A percentile compares a stretch with the other conserved stretches of the same genome.
These are phyloP conservation scores for Paracoccidioides brasiliensis DNA, from an alignment of 2,329 filamentous ascomycete genomes.

Conservation along the genomic window DNA sequence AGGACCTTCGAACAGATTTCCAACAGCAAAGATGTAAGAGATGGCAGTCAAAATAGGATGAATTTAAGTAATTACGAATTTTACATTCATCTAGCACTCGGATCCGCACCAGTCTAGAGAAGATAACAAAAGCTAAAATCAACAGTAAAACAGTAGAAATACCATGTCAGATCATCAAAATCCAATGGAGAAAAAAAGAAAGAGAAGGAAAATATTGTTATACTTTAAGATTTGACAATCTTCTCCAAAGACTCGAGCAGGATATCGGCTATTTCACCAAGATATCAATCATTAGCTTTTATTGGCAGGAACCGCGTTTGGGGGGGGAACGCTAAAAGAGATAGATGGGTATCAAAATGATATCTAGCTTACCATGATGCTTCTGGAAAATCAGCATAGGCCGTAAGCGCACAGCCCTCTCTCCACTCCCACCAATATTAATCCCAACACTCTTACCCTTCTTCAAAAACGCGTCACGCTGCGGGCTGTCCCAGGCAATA, in stretches of 20 bases:
- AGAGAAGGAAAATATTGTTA: background rate
- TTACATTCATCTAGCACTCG: no score
- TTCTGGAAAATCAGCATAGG: constrained; percentile 91
- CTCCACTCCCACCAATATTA: constrained; percentile 77
- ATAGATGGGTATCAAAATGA: background rate
- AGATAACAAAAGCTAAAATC: no score
- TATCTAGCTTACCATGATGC: constrained; percentile 50
- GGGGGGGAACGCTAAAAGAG: background rate
- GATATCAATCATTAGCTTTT: background rate
- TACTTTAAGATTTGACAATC: constrained; percentile 41
- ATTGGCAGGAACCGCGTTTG: background rate
- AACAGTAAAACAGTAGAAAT: no score
- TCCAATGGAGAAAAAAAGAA: background rate
- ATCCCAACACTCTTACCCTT: constrained; percentile 68
- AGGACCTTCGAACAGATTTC: no score
- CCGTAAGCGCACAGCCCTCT: constrained; percentile 60
- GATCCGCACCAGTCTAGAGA: no score
- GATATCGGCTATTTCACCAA: constrained; percentile 46
- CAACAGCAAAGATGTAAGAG: no score
- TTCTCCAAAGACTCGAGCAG: constrained; percentile 67
- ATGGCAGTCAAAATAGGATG: no score
- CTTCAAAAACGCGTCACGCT: constrained; percentile 64
- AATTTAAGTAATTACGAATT: no score
- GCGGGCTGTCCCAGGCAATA: constrained; percentile 77
- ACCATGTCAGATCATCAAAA: no score